Evolutionary conservation across 2,329 filamentous ascomycete genomes (phyloP), one percentile per base, ranked within the genome.

Genomic region (Teratosphaeriaceae sp.): DNA sequence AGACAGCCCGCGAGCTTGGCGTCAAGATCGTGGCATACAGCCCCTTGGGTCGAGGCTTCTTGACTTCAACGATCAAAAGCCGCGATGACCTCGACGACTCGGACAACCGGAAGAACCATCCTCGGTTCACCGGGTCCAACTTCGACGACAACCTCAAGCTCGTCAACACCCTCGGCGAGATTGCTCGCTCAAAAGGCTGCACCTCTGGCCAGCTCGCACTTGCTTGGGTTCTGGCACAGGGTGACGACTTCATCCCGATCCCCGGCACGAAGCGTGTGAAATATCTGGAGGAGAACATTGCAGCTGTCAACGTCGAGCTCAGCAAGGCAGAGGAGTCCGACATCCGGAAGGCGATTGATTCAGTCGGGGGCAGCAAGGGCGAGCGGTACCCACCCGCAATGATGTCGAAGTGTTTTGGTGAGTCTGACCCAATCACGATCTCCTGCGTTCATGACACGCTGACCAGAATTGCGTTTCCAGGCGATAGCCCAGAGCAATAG

Each of bases 191-290:
- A 39, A 53, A 55, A 47, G 40, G 42, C n/a, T 46, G 39, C 22
- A 52, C 40, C 11, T 12, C 49, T 11, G 33, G 40, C 3, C 52
- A 55, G 45, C 24, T 56, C 12, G 38, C 51, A 11, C 46, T 68
- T n/a, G 62, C 63, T 5, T 67, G 65, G 63, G 37, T 66, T 30
- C 20, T 65, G 46, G 55, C 54, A 5, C 64, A 68, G 42, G 65
- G 72, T 2, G 59, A 65, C 7, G 61, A 68, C 40, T 61, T 55
- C 63, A 70, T 74, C 45, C 57, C 69, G 0, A 73, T 73, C 38
- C 69, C 71, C 0, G 71, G 71, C 1, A 57, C 54, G 1, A 57
- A 51, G 38, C 45, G 43, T 7, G 46, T 53, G 34, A 54, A 57
- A 35, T 54, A 54, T 35, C 44, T 59, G n/a, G 52, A 57, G 37